Evolutionary conservation across 2,329 filamentous ascomycete genomes (phyloP).

Genomic region (Penicillium sp.): DNA sequence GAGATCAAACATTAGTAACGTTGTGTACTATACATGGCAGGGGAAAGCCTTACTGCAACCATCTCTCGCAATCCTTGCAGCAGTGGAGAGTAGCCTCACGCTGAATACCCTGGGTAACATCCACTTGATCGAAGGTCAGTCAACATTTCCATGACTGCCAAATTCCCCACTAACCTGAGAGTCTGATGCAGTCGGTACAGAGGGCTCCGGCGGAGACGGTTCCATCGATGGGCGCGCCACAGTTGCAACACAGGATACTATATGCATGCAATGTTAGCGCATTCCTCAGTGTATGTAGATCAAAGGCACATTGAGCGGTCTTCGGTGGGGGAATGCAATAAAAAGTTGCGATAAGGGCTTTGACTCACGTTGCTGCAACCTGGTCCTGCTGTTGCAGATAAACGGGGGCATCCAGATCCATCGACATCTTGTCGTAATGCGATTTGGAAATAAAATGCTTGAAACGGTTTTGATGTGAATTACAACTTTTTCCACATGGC

Average conservation of each 20-base stretch:
- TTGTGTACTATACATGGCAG: not conserved
- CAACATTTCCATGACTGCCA: not conserved
- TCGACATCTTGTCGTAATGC: slow-evolving; percentile 36
- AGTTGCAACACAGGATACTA: slow-evolving; percentile 97
- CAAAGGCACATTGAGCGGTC: slow-evolving; percentile 1
- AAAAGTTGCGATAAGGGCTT: slow-evolving; percentile 11
- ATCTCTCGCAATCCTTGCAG: slow-evolving; percentile 93
- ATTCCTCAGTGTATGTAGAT: not conserved
- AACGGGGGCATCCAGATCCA: slow-evolving; percentile 61
- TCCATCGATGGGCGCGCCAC: slow-evolving; percentile 92
- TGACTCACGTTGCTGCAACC: slow-evolving; percentile 56
- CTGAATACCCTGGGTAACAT: slow-evolving; percentile 89
- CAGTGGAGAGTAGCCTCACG: slow-evolving; percentile 87
- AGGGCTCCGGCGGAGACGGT: slow-evolving; percentile 82
- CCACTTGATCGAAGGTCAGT: slow-evolving; percentile 64
- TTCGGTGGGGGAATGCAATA: slow-evolving; percentile 17
- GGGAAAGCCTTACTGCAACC: slow-evolving; percentile 63
- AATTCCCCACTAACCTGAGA: slow-evolving; percentile 40
- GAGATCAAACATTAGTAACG: not conserved
- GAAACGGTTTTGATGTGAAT: slow-evolving; percentile 7
- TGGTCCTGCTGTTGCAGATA: slow-evolving; percentile 48
- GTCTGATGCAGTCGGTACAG: slow-evolving; percentile 94
- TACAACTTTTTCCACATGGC: slow-evolving; percentile 31
- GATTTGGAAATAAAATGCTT: not conserved
- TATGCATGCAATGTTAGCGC: slow-evolving; percentile 14